Conservation (phyloP, 2,329 filamentous ascomycete species). For the Daldinia sp. region DNA sequence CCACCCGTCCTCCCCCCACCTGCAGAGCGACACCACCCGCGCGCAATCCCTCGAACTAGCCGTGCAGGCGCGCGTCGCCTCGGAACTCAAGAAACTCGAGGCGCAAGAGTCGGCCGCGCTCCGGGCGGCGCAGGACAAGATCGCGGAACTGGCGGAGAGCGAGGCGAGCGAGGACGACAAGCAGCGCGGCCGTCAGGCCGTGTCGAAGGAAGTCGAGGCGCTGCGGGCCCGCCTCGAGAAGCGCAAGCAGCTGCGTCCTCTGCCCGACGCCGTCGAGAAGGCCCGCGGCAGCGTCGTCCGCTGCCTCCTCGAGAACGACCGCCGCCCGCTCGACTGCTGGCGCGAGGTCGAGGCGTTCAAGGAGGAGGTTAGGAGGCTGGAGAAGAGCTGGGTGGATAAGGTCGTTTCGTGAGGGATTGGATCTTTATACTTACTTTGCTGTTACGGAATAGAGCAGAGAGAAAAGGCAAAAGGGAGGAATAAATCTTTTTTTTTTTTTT, state of each 20-base stretch:
- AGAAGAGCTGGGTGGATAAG: conserved; percentile 87
- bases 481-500: background rate
- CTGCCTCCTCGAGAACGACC: conserved; percentile 85
- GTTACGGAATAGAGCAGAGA: background rate
- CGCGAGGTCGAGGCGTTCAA: conserved; percentile 91
- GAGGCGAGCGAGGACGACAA: conserved; percentile 31
- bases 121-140: conserved; percentile 70
- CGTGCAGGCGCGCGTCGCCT: conserved; percentile 84
- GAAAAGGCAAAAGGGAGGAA: background rate
- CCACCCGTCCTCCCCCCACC: background rate
- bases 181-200: conserved; percentile 54
- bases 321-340: conserved; percentile 92
- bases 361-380: conserved; percentile 84
- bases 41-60: conserved; percentile 84
- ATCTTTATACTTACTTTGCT: background rate
- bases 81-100: conserved; percentile 83
- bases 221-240: conserved; percentile 67
- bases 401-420: conserved; percentile 58
- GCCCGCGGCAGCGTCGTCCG: conserved; percentile 79
- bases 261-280: conserved; percentile 76
- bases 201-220: conserved; percentile 67
- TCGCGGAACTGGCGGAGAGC: conserved; percentile 32
- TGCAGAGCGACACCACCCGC: conserved; percentile 87
- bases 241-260: conserved; percentile 70
- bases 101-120: conserved; percentile 75